Conservation (phyloP, 2,329 filamentous ascomycete species). For the Calonectria honghensis region DNA sequence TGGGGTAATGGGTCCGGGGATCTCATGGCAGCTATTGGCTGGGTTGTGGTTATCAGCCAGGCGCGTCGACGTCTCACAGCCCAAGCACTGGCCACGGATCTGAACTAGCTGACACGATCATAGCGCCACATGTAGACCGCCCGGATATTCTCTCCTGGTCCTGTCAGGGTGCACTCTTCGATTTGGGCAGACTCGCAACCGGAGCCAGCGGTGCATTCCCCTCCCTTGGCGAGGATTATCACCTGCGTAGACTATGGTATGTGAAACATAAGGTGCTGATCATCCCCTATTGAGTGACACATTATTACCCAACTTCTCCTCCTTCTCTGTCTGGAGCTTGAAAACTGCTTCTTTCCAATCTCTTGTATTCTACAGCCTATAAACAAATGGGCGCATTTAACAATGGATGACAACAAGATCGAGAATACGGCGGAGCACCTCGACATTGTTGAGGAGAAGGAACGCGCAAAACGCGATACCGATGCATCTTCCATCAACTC, state of each 20-base stretch:
- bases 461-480: conserved; percentile 34
- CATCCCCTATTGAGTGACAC: conserved; percentile 22
- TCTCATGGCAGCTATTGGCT: conserved; percentile 7
- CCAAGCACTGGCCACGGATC: neutral
- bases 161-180: too few relatives aligned
- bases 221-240: neutral
- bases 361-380: neutral
- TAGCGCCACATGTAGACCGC: conserved; percentile 26
- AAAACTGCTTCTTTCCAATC: neutral
- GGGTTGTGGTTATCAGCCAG: neutral
- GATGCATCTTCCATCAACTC: conserved; percentile 60
- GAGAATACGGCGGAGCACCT: conserved; percentile 43
- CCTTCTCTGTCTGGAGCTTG: neutral
- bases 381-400: neutral
- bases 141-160: conserved; percentile 19
- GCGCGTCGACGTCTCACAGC: conserved; percentile 5
- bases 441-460: conserved; percentile 45
- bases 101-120: conserved; percentile 16
- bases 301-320: neutral
- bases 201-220: neutral
- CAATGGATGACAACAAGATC: conserved; percentile 47
- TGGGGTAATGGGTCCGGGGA: conserved; percentile 37
- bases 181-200: neutral
- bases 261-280: conserved; percentile 39
- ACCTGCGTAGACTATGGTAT: neutral